Evolutionary conservation across 345 rosid species (phyloP).

Genomic region (Angophora floribunda): DNA sequence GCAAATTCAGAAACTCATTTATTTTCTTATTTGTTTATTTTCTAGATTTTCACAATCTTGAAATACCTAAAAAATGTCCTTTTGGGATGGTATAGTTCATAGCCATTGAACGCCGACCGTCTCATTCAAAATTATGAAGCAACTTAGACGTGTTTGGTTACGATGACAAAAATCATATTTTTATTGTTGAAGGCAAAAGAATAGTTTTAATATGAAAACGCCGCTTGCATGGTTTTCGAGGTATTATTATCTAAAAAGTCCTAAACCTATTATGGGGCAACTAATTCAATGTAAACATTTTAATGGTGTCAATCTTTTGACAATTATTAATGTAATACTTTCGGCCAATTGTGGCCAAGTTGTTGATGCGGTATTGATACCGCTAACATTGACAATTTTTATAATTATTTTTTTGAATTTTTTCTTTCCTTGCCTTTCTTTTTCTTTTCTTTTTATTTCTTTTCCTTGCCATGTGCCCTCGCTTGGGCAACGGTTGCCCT

Average conservation of each 20-base stretch:
- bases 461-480: not conserved
- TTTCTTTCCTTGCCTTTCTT: not conserved
- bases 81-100: not conserved
- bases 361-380: not conserved
- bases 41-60: not conserved
- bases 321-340: not conserved
- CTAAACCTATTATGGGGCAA: not conserved
- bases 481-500: rapidly evolving
- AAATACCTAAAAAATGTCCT: not conserved
- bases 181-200: not conserved
- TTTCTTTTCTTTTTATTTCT: not conserved
- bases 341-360: rapidly evolving
- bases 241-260: not conserved
- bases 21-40: not conserved
- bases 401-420: not conserved
- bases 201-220: not conserved
- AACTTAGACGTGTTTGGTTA: not conserved
- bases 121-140: not conserved
- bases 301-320: not conserved
- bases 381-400: not conserved
- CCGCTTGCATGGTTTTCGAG: not conserved
- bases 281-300: not conserved
- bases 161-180: not conserved
- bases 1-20: not conserved
- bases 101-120: not conserved